Evolutionary conservation across 345 rosid species (phyloP), one percentile per base, ranked within the genome.

Genomic region (Gossypium sturtianum): DNA sequence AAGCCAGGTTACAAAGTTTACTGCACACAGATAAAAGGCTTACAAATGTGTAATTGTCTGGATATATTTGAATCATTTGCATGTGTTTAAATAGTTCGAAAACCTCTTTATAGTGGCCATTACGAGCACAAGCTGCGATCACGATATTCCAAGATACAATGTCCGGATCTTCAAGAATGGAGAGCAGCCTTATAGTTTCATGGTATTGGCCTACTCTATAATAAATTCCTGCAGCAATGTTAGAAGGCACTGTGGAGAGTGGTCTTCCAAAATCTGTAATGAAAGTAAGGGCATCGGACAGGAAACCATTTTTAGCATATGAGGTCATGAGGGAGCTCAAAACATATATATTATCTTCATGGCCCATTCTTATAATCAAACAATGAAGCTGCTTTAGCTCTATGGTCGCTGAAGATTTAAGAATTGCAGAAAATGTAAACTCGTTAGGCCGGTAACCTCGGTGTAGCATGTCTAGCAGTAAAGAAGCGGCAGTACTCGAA

Each of bases 11-110:
- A 76, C 85, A 81, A 65, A 82, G 77, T 73, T 85, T 84, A 66
- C 89, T 77, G 80, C 91, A 83, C 8, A 77, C 68, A 57, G 85
- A 76, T 72, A 94, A 75, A 80, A 94, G 80, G 72, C 97, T 89
- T 61, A 89, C 89, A 81, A 83, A 88, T 43, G 98, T 91, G 86
- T 87, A 91, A 19, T 89, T 86, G 83, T 94, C 98, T 43, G 98
- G 90, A 71, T 3, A 76, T 66, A 87, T 80, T 59, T 74, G 73
- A 75, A 80, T 81, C 29, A 77, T 64, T 43, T n/a, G 86, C 93
- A 89, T 84, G 74, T 83, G 78, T 74, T 84, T 89, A 73, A 92
- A 91, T 73, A 91, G 83, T 77, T 87, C 84, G 16, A 88, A 78
- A 59, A 76, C 95, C 83, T 92, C 90, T 71, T 75, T 64, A 54